Evolutionary conservation across 345 rosid genomes (phyloP).

Genomic region (Populus alba): DNA sequence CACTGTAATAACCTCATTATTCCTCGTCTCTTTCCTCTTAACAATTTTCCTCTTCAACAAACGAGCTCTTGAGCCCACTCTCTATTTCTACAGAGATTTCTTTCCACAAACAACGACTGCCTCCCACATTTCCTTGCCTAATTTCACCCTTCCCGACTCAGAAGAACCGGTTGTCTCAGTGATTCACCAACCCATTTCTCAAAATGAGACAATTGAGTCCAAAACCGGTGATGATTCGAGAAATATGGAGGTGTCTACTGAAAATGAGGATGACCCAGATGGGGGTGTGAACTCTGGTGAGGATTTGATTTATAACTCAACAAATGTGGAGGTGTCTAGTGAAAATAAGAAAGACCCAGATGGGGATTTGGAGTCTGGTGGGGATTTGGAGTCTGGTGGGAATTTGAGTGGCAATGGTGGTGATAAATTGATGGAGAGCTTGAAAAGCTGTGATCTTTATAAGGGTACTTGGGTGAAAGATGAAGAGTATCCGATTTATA

Average conservation of each 20-base stretch:
- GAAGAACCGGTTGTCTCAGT: background rate
- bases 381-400: slow-evolving; percentile 1
- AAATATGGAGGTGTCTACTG: background rate
- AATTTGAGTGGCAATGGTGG: background rate
- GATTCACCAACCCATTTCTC: background rate
- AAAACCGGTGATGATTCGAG: background rate
- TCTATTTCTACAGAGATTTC: slow-evolving; percentile 38
- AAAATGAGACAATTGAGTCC: background rate
- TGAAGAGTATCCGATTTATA: slow-evolving; percentile 61
- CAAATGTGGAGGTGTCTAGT: background rate
- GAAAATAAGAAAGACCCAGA: background rate
- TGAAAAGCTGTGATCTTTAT: slow-evolving; percentile 64
- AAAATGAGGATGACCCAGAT: background rate
- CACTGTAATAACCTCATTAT: slow-evolving; percentile 28
- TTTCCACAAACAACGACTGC: slow-evolving; percentile 21
- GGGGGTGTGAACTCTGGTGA: background rate
- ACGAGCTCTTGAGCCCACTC: slow-evolving; percentile 49
- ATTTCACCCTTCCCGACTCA: slow-evolving; percentile 9
- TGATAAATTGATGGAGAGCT: slow-evolving; percentile 19
- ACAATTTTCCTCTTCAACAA: slow-evolving; percentile 48
- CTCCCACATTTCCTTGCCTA: slow-evolving; percentile 21
- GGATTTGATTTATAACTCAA: background rate
- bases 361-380: slow-evolving; percentile 5
- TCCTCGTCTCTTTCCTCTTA: slow-evolving; percentile 47
- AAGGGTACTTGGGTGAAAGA: slow-evolving; percentile 75